A percentile compares a stretch with the other conserved stretches of the same genome.
Evolutionary conservation across 768 basidiomycete genomes (phyloP).

Genomic region (Phaeotremella fagi): DNA sequence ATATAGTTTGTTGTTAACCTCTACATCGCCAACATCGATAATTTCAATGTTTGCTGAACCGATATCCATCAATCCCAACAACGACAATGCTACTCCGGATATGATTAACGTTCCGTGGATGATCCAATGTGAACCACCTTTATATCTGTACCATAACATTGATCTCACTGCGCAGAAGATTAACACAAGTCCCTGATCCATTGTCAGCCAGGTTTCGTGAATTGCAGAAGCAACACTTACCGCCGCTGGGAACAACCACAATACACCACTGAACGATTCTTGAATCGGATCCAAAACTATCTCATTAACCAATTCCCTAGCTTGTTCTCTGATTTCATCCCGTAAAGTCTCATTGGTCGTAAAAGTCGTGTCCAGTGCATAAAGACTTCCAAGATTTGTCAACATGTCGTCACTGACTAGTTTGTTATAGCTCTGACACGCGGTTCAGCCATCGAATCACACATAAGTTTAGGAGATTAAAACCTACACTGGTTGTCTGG

Average conservation of each 20-base stretch:
- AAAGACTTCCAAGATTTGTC: slow-evolving; percentile 14
- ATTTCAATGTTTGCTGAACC: slow-evolving; percentile 18
- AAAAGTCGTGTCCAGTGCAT: slow-evolving; percentile 19
- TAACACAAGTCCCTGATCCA: slow-evolving; percentile 14
- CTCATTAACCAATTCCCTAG: slow-evolving; percentile 7
- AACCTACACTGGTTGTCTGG: slow-evolving; percentile 12
- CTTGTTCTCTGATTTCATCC: slow-evolving; percentile 3
- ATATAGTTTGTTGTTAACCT: slow-evolving; percentile 16
- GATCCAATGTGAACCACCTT: slow-evolving; percentile 15
- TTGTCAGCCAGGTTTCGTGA: neutral
- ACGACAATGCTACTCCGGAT: slow-evolving; percentile 13
- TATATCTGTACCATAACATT: slow-evolving; percentile 24
- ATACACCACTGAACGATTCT: slow-evolving; percentile 20
- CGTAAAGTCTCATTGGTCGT: slow-evolving; percentile 1
- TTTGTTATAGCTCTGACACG: slow-evolving; percentile 26
- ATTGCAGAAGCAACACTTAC: slow-evolving; percentile 10
- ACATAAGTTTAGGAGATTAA: neutral
- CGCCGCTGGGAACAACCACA: slow-evolving; percentile 38
- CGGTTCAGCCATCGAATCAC: neutral
- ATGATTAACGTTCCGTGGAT: slow-evolving; percentile 12
- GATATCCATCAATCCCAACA: slow-evolving; percentile 30
- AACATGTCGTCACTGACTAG: slow-evolving; percentile 16
- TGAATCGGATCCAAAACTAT: slow-evolving; percentile 23
- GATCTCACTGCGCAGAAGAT: slow-evolving; percentile 17
- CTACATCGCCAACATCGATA: neutral